phyloP scores from a whole-genome alignment of 108 stramenopile species.

The Chaetoceros muelleri region DNA sequence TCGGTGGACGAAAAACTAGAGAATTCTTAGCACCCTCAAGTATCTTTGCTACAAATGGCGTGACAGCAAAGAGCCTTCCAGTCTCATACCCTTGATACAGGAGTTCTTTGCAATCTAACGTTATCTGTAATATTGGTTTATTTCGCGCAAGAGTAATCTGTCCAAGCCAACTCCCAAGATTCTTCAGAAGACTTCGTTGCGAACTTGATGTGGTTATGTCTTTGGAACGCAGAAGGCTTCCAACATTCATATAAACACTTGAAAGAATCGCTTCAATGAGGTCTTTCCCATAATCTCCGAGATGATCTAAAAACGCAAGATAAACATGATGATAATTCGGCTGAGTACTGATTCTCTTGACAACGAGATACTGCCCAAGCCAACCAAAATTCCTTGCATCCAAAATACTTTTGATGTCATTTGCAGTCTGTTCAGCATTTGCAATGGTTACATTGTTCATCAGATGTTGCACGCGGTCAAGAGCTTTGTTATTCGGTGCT shows the following conservation, averaged over 20 bases:
- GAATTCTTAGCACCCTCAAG: conserved; percentile 94
- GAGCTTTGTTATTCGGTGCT: conserved; percentile 72
- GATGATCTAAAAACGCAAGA: conserved; percentile 84
- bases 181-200: conserved; percentile 94
- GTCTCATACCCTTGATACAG: conserved; percentile 96
- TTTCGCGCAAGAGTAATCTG: conserved; percentile 95
- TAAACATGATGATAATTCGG: conserved; percentile 95
- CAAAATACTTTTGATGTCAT: conserved; percentile 80
- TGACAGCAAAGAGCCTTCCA: conserved; percentile 94
- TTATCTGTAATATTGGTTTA: conserved; percentile 92
- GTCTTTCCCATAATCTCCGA: conserved; percentile 87
- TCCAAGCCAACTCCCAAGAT: conserved; percentile 97
- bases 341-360: conserved; percentile 96
- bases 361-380: conserved; percentile 97
- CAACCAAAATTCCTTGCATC: conserved; percentile 85
- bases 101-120: conserved; percentile 96
- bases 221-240: conserved; percentile 82
- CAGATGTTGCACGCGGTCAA: conserved; percentile 93
- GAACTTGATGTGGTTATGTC: conserved; percentile 94
- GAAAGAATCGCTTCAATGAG: conserved; percentile 83
- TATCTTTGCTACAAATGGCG: conserved; percentile 97
- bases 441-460: conserved; percentile 94
- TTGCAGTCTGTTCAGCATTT: conserved; percentile 88
- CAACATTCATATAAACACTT: conserved; percentile 89
- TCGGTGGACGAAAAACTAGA: conserved; percentile 90